Percentiles rank a stretch among this genome's conserved stretches.
phyloP scores from a whole-genome alignment of 2,329 filamentous ascomycete species.

The Diaporthe sp. region DNA sequence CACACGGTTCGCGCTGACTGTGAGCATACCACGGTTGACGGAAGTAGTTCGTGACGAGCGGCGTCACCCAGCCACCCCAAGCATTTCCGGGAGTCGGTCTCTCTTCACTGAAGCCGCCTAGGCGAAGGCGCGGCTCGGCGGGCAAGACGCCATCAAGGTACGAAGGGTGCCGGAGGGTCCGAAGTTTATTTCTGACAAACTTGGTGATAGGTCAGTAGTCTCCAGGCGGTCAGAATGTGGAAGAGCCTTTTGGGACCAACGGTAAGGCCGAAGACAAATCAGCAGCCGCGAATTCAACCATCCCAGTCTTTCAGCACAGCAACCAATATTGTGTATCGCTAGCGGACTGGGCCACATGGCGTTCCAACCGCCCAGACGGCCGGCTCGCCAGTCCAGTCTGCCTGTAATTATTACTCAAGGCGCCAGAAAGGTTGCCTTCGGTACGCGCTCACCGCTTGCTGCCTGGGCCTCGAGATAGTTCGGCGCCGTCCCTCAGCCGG shows the following conservation, averaged over 20 bases:
- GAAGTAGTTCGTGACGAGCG: background rate
- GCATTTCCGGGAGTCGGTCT: background rate
- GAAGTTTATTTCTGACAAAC: conserved; percentile 14
- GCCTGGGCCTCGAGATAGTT: background rate
- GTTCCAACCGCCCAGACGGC: conserved; percentile 6
- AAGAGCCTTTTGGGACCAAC: conserved; percentile 6
- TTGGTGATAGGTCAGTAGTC: background rate
- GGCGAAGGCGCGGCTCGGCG: conserved; percentile 10
- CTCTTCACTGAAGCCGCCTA: background rate
- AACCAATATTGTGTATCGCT: background rate
- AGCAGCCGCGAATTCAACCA: background rate
- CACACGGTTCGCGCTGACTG: background rate
- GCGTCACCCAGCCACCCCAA: background rate
- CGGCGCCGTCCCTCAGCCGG: conserved; percentile 25
- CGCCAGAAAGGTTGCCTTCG: background rate
- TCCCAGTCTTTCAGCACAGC: conserved; percentile 26
- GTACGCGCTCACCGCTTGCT: conserved; percentile 28
- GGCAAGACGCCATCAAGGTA: background rate
- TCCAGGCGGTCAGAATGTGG: conserved; percentile 25
- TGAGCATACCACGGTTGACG: background rate
- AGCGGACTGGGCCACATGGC: conserved; percentile 11
- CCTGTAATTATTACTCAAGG: conserved; percentile 2
- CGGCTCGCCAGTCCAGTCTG: background rate
- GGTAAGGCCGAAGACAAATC: conserved; percentile 25
- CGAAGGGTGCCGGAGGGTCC: conserved; percentile 13